Evolutionary conservation across 2,329 filamentous ascomycete genomes (phyloP).

Genomic region (Lecanicillium sp.): DNA sequence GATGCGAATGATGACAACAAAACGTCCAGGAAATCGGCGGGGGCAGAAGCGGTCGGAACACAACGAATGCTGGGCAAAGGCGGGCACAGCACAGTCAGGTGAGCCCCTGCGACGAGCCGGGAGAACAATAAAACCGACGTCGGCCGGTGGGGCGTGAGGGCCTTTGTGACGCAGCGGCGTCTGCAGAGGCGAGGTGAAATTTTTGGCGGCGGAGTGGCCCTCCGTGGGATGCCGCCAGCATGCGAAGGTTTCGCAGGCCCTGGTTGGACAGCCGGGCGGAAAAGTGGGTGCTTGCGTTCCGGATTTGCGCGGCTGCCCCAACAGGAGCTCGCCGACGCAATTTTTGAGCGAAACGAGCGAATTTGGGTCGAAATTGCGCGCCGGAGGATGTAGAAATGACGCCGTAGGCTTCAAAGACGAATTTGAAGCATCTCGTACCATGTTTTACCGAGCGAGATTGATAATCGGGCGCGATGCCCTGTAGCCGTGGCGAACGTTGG

Average conservation of each 20-base stretch:
- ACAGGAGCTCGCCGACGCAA: background rate
- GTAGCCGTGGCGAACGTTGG: no score
- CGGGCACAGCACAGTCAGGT: no score
- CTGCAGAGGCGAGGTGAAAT: background rate
- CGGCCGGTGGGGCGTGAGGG: background rate
- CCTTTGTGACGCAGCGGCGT: slow-evolving; percentile 4
- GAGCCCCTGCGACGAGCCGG: no score
- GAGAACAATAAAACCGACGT: no score
- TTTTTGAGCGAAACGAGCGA: no score
- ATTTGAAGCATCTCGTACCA: background rate
- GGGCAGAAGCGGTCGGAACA: no score
- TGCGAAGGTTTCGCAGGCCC: background rate
- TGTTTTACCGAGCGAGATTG: slow-evolving; percentile 4
- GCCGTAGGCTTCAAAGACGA: slow-evolving; percentile 1
- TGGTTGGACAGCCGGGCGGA: slow-evolving; percentile 3
- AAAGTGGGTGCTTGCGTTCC: slow-evolving; percentile 4
- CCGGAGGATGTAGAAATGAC: slow-evolving; percentile 7
- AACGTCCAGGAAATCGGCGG: no score
- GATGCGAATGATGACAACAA: background rate
- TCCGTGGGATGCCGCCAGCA: no score
- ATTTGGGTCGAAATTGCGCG: slow-evolving; percentile 2
- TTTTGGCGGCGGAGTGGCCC: no score
- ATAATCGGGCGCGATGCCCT: background rate
- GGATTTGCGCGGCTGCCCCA: slow-evolving; percentile 4
- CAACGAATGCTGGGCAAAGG: no score